These are phyloP conservation scores for Acanthamoeba castellanii DNA, from an alignment of 208 protist genomes.

Conservation along the genomic window DNA sequence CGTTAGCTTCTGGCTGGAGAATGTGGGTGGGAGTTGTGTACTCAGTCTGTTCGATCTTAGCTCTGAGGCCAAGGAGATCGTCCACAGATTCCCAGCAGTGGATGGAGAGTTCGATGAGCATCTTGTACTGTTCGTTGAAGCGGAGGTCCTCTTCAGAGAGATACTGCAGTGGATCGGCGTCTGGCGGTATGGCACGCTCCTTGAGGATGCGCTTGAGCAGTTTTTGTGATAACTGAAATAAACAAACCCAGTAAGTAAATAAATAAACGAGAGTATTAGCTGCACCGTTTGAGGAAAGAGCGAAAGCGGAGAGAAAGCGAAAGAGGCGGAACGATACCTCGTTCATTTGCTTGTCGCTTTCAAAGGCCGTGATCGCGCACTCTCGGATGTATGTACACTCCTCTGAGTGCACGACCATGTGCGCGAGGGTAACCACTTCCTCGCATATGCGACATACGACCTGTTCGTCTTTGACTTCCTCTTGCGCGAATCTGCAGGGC, in stretches of 20 bases:
- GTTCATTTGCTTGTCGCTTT: slow-evolving; percentile 16
- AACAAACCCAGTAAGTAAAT: not conserved
- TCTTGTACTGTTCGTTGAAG: slow-evolving; percentile 45
- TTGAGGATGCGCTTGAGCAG: slow-evolving; percentile 41
- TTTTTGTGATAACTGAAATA: slow-evolving; percentile 36
- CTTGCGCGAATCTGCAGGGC: slow-evolving; percentile 41
- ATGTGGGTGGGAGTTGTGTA: not conserved
- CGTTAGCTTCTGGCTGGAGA: not conserved
- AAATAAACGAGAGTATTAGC: not conserved
- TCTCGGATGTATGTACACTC: slow-evolving; percentile 51
- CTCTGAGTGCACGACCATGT: slow-evolving; percentile 45
- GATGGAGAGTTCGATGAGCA: not conserved
- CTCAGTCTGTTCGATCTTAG: not conserved
- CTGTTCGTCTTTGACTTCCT: slow-evolving; percentile 41
- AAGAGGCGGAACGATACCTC: not conserved
- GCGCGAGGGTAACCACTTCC: slow-evolving; percentile 3
- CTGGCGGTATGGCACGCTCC: slow-evolving; percentile 11
- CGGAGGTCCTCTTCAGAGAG: slow-evolving; percentile 37
- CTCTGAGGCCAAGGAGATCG: not conserved
- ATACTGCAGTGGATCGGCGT: slow-evolving; percentile 9
- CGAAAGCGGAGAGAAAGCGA: not conserved
- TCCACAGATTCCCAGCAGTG: slow-evolving; percentile 24
- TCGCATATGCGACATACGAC: slow-evolving; percentile 52
- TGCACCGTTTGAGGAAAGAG: not conserved
- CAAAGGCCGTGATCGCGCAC: slow-evolving; percentile 58